phyloP scores from a whole-genome alignment of 306 rosid genomes.

The Abrus pulchellus region DNA sequence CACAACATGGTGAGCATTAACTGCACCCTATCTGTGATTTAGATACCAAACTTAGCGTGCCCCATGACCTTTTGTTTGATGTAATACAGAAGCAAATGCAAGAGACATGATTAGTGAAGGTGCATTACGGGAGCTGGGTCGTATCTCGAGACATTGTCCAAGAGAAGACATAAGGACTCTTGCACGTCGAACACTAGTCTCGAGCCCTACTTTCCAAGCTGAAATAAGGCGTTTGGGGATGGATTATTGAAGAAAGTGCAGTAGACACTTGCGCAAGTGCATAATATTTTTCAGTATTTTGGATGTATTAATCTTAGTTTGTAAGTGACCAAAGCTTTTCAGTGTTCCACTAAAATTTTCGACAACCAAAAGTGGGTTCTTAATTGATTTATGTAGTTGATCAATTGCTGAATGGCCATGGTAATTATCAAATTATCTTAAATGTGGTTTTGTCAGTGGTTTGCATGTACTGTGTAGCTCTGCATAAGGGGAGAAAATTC shows the following conservation, averaged over 20 bases:
- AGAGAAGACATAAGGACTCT: conserved; percentile 84
- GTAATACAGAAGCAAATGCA: conserved; percentile 76
- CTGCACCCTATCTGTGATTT: not conserved
- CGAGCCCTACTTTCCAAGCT: conserved; percentile 75
- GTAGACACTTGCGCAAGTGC: not conserved
- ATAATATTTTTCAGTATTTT: conserved; percentile 12
- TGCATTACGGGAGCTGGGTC: conserved; percentile 82
- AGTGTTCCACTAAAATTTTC: conserved; percentile 38
- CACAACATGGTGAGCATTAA: conserved; percentile 72
- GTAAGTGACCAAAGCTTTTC: conserved; percentile 15
- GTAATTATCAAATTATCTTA: not conserved
- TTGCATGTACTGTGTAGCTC: conserved; percentile 36
- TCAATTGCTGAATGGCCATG: conserved; percentile 5
- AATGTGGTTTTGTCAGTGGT: conserved; percentile 27
- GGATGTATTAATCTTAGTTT: not conserved
- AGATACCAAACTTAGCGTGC: conserved; percentile 12
- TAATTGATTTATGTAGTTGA: conserved; percentile 32
- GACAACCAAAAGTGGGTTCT: conserved; percentile 15
- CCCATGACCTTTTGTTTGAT: conserved; percentile 30
- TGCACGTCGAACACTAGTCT: conserved; percentile 71
- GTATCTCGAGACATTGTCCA: conserved; percentile 77
- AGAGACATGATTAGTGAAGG: conserved; percentile 86
- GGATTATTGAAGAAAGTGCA: conserved; percentile 45
- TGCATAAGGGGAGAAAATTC: conserved; percentile 34
- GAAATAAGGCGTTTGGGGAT: conserved; percentile 68